Percentiles rank a stretch among this genome's conserved stretches.
Conservation (phyloP, 441 rosid genomes). For the Euphorbia schlechtendalii region DNA sequence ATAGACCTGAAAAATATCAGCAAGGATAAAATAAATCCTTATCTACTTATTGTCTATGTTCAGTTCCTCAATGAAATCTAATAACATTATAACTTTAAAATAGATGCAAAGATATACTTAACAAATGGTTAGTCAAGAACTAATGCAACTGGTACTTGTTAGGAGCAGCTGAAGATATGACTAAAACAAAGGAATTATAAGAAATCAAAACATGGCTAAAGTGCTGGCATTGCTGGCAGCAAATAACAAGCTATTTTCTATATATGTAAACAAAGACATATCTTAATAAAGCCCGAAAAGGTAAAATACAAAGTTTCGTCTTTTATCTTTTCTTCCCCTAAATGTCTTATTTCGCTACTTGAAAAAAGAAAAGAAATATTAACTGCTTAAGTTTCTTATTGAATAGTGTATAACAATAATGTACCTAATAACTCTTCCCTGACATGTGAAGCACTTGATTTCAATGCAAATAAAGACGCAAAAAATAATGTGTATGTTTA, state of each 20-base stretch:
- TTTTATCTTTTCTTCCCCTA: not conserved
- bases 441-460: slow-evolving; percentile 4
- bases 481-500: not conserved
- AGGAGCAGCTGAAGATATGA: not conserved
- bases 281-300: not conserved
- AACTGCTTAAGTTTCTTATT: not conserved
- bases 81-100: too few relatives aligned
- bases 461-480: not conserved
- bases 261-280: not conserved
- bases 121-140: slow-evolving; percentile 1
- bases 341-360: not conserved
- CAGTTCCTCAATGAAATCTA: slow-evolving; percentile 30
- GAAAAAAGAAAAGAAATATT: not conserved
- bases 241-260: not conserved
- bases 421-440: not conserved
- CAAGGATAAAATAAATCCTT: slow-evolving; percentile 10
- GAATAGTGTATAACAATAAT: not conserved
- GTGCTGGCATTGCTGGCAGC: too few relatives aligned
- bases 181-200: slow-evolving; percentile 6
- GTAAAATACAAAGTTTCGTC: not conserved
- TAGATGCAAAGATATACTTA: too few relatives aligned
- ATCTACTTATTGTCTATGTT: slow-evolving; percentile 23
- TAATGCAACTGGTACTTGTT: not conserved
- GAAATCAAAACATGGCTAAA: not conserved
- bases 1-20: slow-evolving; percentile 29